Percentiles rank a stretch among this genome's conserved stretches.
These are phyloP conservation scores for Zygoascus hellenicus DNA, from an alignment of 1,139 yeast species.

Conservation along the genomic window DNA sequence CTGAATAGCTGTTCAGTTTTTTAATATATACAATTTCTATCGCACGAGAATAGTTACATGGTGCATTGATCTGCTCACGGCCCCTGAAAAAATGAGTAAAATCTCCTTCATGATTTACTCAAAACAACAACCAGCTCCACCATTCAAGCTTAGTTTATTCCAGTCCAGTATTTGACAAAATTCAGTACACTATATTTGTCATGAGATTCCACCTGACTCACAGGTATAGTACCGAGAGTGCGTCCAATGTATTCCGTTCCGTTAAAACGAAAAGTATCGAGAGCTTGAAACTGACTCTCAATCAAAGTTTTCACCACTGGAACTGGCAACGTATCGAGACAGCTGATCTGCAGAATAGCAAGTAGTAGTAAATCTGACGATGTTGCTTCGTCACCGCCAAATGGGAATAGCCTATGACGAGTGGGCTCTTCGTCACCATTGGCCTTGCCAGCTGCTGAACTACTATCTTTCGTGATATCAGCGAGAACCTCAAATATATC, in stretches of 20 bases:
- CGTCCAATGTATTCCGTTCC: conserved; percentile 5
- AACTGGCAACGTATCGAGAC: conserved; percentile 20
- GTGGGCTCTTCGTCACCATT: not conserved
- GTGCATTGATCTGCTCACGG: too few relatives aligned
- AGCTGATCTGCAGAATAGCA: conserved; percentile 26
- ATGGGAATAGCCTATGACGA: conserved; percentile 9
- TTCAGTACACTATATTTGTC: conserved; percentile 13
- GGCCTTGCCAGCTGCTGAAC: not conserved
- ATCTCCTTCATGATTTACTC: too few relatives aligned
- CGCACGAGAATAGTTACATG: too few relatives aligned
- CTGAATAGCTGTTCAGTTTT: too few relatives aligned
- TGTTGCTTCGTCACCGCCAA: conserved; percentile 15
- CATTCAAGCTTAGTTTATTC: not conserved
- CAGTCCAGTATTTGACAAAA: conserved; percentile 6
- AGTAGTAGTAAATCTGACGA: conserved; percentile 26
- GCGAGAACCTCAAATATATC: conserved; percentile 30
- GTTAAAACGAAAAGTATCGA: conserved; percentile 11
- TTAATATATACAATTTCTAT: too few relatives aligned
- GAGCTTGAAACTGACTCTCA: conserved; percentile 20
- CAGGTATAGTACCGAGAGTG: not conserved
- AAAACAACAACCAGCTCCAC: too few relatives aligned
- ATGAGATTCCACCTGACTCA: not conserved
- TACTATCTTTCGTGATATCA: not conserved
- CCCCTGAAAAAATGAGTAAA: too few relatives aligned
- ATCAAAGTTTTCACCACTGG: conserved; percentile 21